These are phyloP conservation scores for Phytophthora podocarpi DNA, from an alignment of 352 stramenopile species.

Conservation along the genomic window DNA sequence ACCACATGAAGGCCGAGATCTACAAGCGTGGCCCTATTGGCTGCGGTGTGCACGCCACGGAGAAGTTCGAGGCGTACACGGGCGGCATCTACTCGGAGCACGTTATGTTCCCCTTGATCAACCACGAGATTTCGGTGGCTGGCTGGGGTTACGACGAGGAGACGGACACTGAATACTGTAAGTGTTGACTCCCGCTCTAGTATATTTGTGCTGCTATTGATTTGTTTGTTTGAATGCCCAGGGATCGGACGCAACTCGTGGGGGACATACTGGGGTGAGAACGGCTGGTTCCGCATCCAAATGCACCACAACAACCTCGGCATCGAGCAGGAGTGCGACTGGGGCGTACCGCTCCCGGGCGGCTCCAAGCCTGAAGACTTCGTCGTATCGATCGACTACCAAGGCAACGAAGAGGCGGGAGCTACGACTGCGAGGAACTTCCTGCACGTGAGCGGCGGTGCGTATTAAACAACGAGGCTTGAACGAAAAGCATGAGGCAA, in stretches of 20 bases:
- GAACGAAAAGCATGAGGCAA: background rate
- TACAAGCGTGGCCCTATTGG: slow-evolving; percentile 91
- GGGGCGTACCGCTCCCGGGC: slow-evolving; percentile 84
- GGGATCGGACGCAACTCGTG: slow-evolving; percentile 93
- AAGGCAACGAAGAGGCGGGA: slow-evolving; percentile 17
- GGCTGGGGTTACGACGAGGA: slow-evolving; percentile 90
- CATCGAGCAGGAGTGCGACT: slow-evolving; percentile 90
- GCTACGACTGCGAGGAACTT: slow-evolving; percentile 22
- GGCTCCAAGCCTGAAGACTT: slow-evolving; percentile 69
- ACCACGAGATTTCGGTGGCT: slow-evolving; percentile 91
- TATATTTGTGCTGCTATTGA: background rate
- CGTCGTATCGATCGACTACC: slow-evolving; percentile 36
- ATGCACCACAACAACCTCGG: slow-evolving; percentile 92
- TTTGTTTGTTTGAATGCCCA: slow-evolving; percentile 11
- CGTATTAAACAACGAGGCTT: slow-evolving; percentile 4
- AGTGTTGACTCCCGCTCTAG: slow-evolving; percentile 6
- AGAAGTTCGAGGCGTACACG: slow-evolving; percentile 83
- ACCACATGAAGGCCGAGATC: slow-evolving; percentile 93
- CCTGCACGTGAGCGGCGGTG: slow-evolving; percentile 11
- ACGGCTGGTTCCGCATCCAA: slow-evolving; percentile 92
- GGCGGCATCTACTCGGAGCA: slow-evolving; percentile 88
- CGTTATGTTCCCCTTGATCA: slow-evolving; percentile 81
- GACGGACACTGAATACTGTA: slow-evolving; percentile 90
- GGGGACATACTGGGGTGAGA: slow-evolving; percentile 93
- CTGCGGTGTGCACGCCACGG: slow-evolving; percentile 86